These are phyloP conservation scores for Nymphaea colorata DNA, from an alignment of 164 flowering plant genomes.

Conservation along the genomic window DNA sequence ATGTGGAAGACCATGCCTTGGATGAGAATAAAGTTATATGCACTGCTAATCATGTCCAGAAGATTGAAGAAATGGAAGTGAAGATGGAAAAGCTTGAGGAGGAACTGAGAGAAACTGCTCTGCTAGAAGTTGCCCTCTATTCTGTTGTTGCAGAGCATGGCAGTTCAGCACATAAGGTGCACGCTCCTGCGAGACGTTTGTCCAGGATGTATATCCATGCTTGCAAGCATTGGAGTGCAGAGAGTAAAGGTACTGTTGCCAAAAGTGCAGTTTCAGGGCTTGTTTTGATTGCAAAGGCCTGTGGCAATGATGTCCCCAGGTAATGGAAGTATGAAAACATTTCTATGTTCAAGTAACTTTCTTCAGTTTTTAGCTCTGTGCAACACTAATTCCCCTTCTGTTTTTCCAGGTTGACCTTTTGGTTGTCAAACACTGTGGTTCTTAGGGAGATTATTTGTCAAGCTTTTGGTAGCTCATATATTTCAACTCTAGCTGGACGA, in stretches of 20 bases:
- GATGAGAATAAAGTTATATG: slow-evolving; percentile 23
- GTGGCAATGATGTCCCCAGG: slow-evolving; percentile 95
- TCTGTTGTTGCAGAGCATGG: slow-evolving; percentile 96
- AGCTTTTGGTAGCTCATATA: slow-evolving; percentile 63
- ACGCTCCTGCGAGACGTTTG: slow-evolving; percentile 95
- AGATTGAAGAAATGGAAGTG: slow-evolving; percentile 63
- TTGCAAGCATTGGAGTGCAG: slow-evolving; percentile 80
- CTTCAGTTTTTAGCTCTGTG: background rate
- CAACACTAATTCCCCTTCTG: slow-evolving; percentile 1
- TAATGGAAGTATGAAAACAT: slow-evolving; percentile 9
- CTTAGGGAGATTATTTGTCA: slow-evolving; percentile 77
- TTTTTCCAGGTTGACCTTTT: slow-evolving; percentile 71
- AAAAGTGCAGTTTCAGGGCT: slow-evolving; percentile 89
- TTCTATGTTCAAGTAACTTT: background rate
- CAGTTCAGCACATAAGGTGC: slow-evolving; percentile 95
- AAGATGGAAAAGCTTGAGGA: slow-evolving; percentile 79
- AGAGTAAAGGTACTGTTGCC: slow-evolving; percentile 73
- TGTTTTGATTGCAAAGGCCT: slow-evolving; percentile 73
- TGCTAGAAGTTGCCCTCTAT: slow-evolving; percentile 89
- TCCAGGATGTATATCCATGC: slow-evolving; percentile 91
- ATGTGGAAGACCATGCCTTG: slow-evolving; percentile 30
- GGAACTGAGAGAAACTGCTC: slow-evolving; percentile 94
- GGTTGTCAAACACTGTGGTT: slow-evolving; percentile 87
- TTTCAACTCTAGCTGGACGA: slow-evolving; percentile 25
- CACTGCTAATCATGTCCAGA: slow-evolving; percentile 21